Evolutionary conservation across 176 grass and related monocot species (phyloP).

Genomic region (Puccinellia tenuiflora): DNA sequence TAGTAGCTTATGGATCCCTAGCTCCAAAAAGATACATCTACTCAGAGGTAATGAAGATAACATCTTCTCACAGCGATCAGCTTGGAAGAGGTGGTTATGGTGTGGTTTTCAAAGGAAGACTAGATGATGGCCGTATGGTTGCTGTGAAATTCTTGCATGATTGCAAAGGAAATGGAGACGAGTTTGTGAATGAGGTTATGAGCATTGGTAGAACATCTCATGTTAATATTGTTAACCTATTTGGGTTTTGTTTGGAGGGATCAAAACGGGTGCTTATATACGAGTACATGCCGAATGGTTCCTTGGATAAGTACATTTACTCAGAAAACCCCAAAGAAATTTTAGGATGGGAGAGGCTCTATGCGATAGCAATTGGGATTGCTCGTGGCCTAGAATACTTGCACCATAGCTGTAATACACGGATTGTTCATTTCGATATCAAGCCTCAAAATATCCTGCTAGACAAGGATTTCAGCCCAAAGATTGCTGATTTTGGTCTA

Average conservation of each 20-base stretch:
- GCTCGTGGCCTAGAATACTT: constrained; percentile 50
- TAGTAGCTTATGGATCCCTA: constrained; percentile 27
- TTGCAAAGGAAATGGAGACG: constrained; percentile 36
- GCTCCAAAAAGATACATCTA: constrained; percentile 53
- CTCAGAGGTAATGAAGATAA: constrained; percentile 45
- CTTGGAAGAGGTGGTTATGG: constrained; percentile 30
- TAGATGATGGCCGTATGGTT: constrained; percentile 18
- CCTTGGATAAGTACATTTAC: not conserved
- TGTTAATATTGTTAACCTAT: constrained; percentile 47
- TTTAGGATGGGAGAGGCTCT: not conserved
- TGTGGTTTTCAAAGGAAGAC: constrained; percentile 34
- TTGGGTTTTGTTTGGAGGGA: constrained; percentile 46
- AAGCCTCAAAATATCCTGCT: constrained; percentile 54
- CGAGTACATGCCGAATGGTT: not conserved
- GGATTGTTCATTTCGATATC: constrained; percentile 51
- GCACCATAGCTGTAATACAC: constrained; percentile 33
- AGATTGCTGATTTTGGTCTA: constrained; percentile 52
- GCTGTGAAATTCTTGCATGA: constrained; percentile 54
- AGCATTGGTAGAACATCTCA: constrained; percentile 58
- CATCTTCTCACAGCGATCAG: not conserved
- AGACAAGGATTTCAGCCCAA: constrained; percentile 39
- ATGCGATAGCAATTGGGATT: constrained; percentile 12
- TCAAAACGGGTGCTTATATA: constrained; percentile 30
- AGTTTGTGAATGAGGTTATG: constrained; percentile 58
- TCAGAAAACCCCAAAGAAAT: not conserved